Evolutionary conservation across 768 basidiomycete genomes (phyloP), one percentile per base, ranked within the genome.

Genomic region (Botryobasidium botryosum): DNA sequence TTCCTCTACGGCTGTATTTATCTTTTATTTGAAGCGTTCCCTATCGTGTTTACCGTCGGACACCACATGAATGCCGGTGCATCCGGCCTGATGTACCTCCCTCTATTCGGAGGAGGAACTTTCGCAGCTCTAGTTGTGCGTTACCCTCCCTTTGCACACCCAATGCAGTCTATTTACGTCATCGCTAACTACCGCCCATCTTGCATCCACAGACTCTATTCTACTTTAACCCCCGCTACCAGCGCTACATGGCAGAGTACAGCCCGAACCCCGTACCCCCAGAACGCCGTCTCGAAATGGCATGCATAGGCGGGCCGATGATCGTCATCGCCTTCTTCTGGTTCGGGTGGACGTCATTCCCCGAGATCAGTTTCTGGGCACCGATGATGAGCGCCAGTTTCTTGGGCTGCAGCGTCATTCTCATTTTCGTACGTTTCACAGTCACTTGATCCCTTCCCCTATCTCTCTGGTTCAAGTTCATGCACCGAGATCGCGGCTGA

Each of bases 1-100:
- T 40, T 48, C 39, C 37, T 41, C 21, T 53, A 53, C 40, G 53
- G 54, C 12, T 46, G 51, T 45, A 45, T 57, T n/a, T 57, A 57
- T 46, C 47, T 56, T 15, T 46, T 55, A 10, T 60, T 58, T 50
- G 59, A 60, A 33, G 54, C 57, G 7, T 55, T 56, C 46, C 59
- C 58, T 1, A 52, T 59, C 48, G 53, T 61, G 27, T 61, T 57
- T 40, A 48, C 46, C n/a, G 35, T 44, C 24, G n/a, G 37, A 3
- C 58, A 59, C 48, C 53, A 54, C 27, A 46, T 59, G 24, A 59
- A 58, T 47, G 40, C 56, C 3, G 57, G 57, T 21, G 38, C 50
- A 5, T 37, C 37, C 0, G 59, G 58, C 3, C 47, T 57, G 6
- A 42, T 55, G 42, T 60, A 56, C 47, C 47, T 60, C 18, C 51